Evolutionary conservation across 2,329 filamentous ascomycete species (phyloP), one percentile per base, ranked within the genome.

Genomic region (Pestalotiopsis sp.): DNA sequence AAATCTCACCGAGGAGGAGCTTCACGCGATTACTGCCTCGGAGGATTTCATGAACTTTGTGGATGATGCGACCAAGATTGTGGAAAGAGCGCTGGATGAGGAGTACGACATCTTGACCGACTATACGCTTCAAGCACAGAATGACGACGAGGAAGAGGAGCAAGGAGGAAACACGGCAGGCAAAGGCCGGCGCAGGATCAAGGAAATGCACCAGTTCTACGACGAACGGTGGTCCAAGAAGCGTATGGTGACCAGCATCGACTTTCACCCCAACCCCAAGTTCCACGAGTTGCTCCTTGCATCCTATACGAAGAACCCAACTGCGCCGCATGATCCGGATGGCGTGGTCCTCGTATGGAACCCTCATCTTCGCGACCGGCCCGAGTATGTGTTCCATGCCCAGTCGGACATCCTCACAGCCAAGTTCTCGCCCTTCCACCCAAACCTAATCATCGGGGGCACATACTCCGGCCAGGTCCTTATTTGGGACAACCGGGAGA

Each of bases 341-440:
- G 96, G 96, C 31, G 87, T 99, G 58, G 91, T 99, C 40, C 95
- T 98, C 79, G 92, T 99, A 41, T 99, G 97, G 97, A 99, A 98
- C 78, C 87, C 94, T 76, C 95, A 98, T 80, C 91, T 98, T 79
- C 95, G 97, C 75, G 93, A 96, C 74, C 90, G 96, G 38, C 94
- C 96, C 1, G 96, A 99, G 84, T 98, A 97, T 81, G 91, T 97
- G 68, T 98, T 99, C 80, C 95, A 97, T 75, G 95, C 95, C 11
- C 95, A 97, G 70, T 98, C 95, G 59, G 96, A 99, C 80, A 94
- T 99, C 66, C 87, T 99, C 14, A 93, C 95, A 0, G 96, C 96
- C 72, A 97, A 96, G 73, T 99, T 99, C 82, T 98, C 96, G n/a
- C 96, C 96, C 0, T 98, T 98, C 78, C 96, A 99, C 79, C 95